phyloP scores from a whole-genome alignment of 2,329 filamentous ascomycete genomes.

The Colletotrichum australisinense region DNA sequence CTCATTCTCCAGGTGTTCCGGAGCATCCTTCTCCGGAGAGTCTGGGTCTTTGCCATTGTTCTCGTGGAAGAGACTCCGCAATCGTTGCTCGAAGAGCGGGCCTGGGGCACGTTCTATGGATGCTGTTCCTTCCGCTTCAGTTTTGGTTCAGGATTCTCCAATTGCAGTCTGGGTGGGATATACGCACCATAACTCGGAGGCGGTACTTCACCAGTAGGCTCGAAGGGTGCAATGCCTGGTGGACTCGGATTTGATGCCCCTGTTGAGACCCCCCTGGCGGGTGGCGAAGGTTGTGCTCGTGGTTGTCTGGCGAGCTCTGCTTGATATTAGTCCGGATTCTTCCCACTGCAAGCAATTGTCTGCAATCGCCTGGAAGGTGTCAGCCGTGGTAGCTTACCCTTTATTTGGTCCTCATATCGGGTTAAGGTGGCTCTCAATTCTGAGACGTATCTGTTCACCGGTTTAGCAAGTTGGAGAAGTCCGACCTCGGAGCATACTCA shows the following conservation, averaged over 20 bases:
- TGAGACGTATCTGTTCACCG: conserved; percentile 19
- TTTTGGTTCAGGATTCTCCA: background rate
- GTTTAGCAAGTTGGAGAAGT: background rate
- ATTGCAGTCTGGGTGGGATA: background rate
- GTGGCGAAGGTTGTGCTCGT: background rate
- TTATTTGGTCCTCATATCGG: conserved; percentile 25
- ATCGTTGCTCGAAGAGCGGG: conserved; percentile 22
- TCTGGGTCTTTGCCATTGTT: conserved; percentile 21
- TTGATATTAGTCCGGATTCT: background rate
- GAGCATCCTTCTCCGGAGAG: conserved; percentile 18
- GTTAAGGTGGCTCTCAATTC: conserved; percentile 25
- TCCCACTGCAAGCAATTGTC: background rate
- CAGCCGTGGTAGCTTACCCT: background rate
- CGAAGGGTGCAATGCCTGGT: conserved; percentile 26
- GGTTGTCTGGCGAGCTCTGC: conserved; percentile 22
- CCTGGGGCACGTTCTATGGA: conserved; percentile 32
- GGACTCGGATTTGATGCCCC: conserved; percentile 24
- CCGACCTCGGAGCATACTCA: conserved; percentile 6
- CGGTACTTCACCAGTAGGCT: conserved; percentile 27
- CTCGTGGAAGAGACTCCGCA: conserved; percentile 27
- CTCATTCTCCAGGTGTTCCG: conserved; percentile 18
- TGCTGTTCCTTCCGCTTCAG: background rate
- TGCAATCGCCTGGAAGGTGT: background rate
- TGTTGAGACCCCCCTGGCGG: background rate
- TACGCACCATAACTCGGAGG: conserved; percentile 28